Evolutionary conservation across 176 grass and related monocot genomes (phyloP).

Genomic region (Phoenix roebelenii): DNA sequence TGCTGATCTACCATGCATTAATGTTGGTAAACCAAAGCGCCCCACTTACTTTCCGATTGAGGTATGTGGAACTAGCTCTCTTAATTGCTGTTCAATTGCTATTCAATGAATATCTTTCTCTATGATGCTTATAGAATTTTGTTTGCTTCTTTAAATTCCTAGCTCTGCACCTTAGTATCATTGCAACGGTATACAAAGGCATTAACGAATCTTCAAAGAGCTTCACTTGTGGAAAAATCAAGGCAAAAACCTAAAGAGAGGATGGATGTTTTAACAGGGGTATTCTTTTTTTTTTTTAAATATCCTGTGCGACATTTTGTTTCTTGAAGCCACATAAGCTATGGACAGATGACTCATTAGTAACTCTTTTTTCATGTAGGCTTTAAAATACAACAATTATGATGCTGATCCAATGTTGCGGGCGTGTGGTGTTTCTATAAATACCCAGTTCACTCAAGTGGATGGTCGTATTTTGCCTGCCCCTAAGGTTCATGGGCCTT

Average conservation of each 20-base stretch:
- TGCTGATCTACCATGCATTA: slow-evolving; percentile 73
- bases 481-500: slow-evolving; percentile 33
- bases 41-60: slow-evolving; percentile 69
- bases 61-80: slow-evolving; percentile 24
- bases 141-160: slow-evolving; percentile 17
- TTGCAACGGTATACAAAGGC: slow-evolving; percentile 79
- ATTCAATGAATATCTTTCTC: not conserved
- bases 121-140: slow-evolving; percentile 8
- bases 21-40: slow-evolving; percentile 82
- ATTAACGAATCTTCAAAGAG: slow-evolving; percentile 49
- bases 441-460: slow-evolving; percentile 51
- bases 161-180: slow-evolving; percentile 50
- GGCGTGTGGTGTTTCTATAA: slow-evolving; percentile 52
- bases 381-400: slow-evolving; percentile 46
- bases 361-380: slow-evolving; percentile 21
- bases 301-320: too few species aligned
- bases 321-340: not conserved
- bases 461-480: slow-evolving; percentile 55
- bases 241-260: slow-evolving; percentile 88
- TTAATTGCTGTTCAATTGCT: not conserved
- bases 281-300: slow-evolving; percentile 10
- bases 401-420: slow-evolving; percentile 67
- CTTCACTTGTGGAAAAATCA: slow-evolving; percentile 82
- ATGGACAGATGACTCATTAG: not conserved
- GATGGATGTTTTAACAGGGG: slow-evolving; percentile 55